phyloP scores from a whole-genome alignment of 768 basidiomycete genomes.

The Kwoniella heveanensis region DNA sequence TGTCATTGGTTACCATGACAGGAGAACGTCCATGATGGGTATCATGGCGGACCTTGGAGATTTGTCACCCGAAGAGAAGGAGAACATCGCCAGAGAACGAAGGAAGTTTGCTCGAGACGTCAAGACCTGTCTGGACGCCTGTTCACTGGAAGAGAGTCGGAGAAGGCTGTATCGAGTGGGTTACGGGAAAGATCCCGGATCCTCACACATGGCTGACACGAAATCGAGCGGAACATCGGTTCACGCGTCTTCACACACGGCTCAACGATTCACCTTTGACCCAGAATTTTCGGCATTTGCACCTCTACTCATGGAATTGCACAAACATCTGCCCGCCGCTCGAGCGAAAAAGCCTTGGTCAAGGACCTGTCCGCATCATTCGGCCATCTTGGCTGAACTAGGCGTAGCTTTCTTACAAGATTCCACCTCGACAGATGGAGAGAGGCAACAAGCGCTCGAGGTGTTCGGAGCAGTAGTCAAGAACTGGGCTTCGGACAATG shows the following conservation, averaged over 20 bases:
- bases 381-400: slow-evolving; percentile 42
- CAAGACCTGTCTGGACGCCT: slow-evolving; percentile 44
- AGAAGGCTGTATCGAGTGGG: slow-evolving; percentile 31
- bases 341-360: slow-evolving; percentile 46
- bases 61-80: slow-evolving; percentile 37
- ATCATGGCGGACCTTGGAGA: slow-evolving; percentile 25
- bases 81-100: slow-evolving; percentile 45
- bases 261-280: slow-evolving; percentile 20
- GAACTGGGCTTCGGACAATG: slow-evolving; percentile 41
- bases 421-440: slow-evolving; percentile 28
- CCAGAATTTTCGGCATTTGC: slow-evolving; percentile 45
- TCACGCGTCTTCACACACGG: slow-evolving; percentile 21
- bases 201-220: not conserved
- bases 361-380: slow-evolving; percentile 47
- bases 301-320: slow-evolving; percentile 43
- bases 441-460: slow-evolving; percentile 45
- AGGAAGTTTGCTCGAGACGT: slow-evolving; percentile 47
- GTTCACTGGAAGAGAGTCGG: slow-evolving; percentile 37
- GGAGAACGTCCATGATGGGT: slow-evolving; percentile 19
- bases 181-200: not conserved
- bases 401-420: slow-evolving; percentile 34
- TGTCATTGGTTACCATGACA: slow-evolving; percentile 38
- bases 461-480: slow-evolving; percentile 44
- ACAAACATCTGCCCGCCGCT: slow-evolving; percentile 44
- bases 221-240: slow-evolving; percentile 26